Base-by-base conservation (phyloP, 805 yeast genomes). In the Teunomyces panamensis region DNA sequence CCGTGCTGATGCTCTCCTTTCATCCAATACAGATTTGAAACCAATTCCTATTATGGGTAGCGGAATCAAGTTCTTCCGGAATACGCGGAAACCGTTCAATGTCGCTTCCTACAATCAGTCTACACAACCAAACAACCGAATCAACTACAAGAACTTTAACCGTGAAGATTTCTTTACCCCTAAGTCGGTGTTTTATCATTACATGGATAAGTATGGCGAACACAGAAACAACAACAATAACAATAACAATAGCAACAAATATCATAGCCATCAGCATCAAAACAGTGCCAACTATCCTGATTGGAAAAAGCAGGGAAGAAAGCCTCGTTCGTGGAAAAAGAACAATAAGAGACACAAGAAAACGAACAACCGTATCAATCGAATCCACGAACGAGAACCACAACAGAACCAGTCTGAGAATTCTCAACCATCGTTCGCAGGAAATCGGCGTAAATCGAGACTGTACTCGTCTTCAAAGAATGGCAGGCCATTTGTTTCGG, bases 141-240 rank as follows among this genome's bases (percentile, higher is more conserved):
- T 39, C 39, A 42, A 37, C 29, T 49, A 51, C 33, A 55, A 52
- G 42, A 67, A 62, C 43, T 84, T 78, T 56, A 80, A 80, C 54
- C 74, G 92, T 44, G 85, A 83, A 56, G 92, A 87, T 59, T 84
- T 77, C 55, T 87, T 85, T 61, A 87, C 94, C 3, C 94, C 94
- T 2, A 86, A 85, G 47, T 81, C 90, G 24, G 85, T 83, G 5
- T 79, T 82, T 57, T 80, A 79, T 49, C 85, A 83, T 53, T 85
- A 83, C 61, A 79, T 85, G 85, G 89, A 81, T 53, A 82, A 83
- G 52, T 73, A 71, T 50, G 73, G 83, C 66, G 67, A 77, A 69
- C 63, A 73, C 54, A 60, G 69, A 60, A 39, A 45, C 11, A 29
- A 41, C 29, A 35, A 44, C 32, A 39, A 44, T 10, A 20, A 24